Evolutionary conservation across 192 early-diverging fungal species (phyloP).

Genomic region (Linnemannia elongata): DNA sequence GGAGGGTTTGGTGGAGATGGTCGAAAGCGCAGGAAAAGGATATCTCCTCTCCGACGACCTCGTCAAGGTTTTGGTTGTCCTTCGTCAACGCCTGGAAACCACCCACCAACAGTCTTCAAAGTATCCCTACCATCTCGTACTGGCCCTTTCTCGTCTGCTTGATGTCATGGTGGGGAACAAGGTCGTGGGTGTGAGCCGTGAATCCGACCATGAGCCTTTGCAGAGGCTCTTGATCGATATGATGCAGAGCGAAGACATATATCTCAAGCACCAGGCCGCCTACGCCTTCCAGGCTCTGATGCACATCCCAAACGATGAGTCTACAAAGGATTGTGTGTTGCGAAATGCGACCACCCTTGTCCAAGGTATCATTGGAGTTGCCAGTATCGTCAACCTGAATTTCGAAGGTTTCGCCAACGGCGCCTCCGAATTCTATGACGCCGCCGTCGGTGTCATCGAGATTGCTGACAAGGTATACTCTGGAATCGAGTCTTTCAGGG

Average conservation of each 20-base stretch:
- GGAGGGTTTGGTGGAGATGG: conserved; percentile 12
- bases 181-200: conserved; percentile 4
- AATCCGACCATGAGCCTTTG: not conserved
- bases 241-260: not conserved
- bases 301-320: conserved; percentile 8
- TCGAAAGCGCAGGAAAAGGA: not conserved
- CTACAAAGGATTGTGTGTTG: not conserved
- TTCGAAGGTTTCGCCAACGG: not conserved
- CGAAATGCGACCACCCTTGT: not conserved
- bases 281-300: conserved; percentile 12
- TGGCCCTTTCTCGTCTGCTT: conserved; percentile 12
- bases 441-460: not conserved
- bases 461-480: not conserved
- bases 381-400: not conserved
- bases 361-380: conserved; percentile 3
- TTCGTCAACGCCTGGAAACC: not conserved
- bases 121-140: not conserved
- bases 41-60: conserved; percentile 11
- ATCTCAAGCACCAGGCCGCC: not conserved
- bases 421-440: not conserved
- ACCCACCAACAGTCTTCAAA: not conserved
- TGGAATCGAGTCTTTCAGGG: not conserved
- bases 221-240: not conserved
- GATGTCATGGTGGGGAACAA: conserved; percentile 2
- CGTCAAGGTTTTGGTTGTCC: not conserved